Evolutionary conservation across 2,329 filamentous ascomycete genomes (phyloP).

Genomic region (Emergomyces orientalis): DNA sequence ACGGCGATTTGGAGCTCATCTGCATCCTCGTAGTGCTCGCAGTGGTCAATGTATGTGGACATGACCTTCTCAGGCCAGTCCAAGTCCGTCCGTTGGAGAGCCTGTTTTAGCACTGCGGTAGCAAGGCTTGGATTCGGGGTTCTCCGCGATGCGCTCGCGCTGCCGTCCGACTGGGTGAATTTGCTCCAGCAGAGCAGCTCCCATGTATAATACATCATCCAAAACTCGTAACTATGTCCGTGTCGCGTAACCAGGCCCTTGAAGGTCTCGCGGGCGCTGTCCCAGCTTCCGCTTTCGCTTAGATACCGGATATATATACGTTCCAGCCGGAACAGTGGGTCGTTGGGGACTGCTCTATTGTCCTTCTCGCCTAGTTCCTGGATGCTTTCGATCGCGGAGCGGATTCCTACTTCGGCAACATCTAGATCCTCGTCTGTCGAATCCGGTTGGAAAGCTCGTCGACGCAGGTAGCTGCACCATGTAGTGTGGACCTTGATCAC

Average conservation of each 20-base stretch:
- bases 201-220: constrained; percentile 86
- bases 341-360: constrained; percentile 73
- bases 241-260: constrained; percentile 60
- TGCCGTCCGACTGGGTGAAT: constrained; percentile 45
- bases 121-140: constrained; percentile 61
- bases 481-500: constrained; percentile 85
- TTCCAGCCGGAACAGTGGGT: constrained; percentile 80
- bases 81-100: constrained; percentile 45
- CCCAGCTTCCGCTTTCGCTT: constrained; percentile 68
- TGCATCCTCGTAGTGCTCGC: constrained; percentile 80
- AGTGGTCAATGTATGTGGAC: constrained; percentile 44
- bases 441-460: constrained; percentile 65
- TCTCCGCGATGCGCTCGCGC: constrained; percentile 46
- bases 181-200: constrained; percentile 67
- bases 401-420: constrained; percentile 80
- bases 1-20: constrained; percentile 64
- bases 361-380: constrained; percentile 64
- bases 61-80: constrained; percentile 45
- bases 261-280: constrained; percentile 70
- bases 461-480: constrained; percentile 90
- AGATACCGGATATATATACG: constrained; percentile 87
- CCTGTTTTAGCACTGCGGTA: constrained; percentile 66
- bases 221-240: constrained; percentile 80
- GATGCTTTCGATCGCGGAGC: constrained; percentile 76
- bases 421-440: constrained; percentile 75